A percentile compares a stretch with the other conserved stretches of the same genome.
Conservation (phyloP, 2,329 filamentous ascomycete genomes). For the Canariomyces notabilis region DNA sequence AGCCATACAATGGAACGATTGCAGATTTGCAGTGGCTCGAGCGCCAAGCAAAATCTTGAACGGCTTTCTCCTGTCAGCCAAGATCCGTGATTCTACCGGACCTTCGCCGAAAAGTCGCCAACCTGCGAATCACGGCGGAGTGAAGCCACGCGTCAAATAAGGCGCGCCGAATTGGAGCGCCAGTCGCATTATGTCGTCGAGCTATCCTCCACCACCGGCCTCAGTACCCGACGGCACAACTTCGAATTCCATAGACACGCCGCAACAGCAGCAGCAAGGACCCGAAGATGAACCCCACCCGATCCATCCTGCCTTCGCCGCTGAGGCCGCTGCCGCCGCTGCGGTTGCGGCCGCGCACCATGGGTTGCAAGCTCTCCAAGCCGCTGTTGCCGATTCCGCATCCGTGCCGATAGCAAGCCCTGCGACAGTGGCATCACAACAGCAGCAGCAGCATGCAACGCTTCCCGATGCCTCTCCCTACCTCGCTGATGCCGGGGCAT, state of each 20-base stretch:
- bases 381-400: constrained; percentile 19
- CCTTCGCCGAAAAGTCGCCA: constrained; percentile 25
- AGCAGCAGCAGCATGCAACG: constrained; percentile 17
- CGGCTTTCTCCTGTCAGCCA: background rate
- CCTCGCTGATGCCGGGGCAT: constrained; percentile 2
- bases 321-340: constrained; percentile 15
- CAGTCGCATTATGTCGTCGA: constrained; percentile 21
- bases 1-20: too few species aligned
- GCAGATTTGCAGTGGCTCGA: background rate
- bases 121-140: constrained; percentile 17
- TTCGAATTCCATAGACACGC: background rate
- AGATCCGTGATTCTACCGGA: constrained; percentile 24
- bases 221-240: constrained; percentile 5
- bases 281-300: constrained; percentile 4
- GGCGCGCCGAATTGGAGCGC: constrained; percentile 7
- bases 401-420: constrained; percentile 5
- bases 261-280: constrained; percentile 9
- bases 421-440: too few species aligned
- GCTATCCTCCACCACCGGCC: constrained; percentile 19
- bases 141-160: constrained; percentile 15
- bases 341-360: constrained; percentile 21
- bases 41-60: too few species aligned
- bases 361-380: constrained; percentile 25
- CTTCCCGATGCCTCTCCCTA: constrained; percentile 11
- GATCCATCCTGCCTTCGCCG: constrained; percentile 12